phyloP scores from a whole-genome alignment of 441 rosid species.

The Metrosideros polymorpha region DNA sequence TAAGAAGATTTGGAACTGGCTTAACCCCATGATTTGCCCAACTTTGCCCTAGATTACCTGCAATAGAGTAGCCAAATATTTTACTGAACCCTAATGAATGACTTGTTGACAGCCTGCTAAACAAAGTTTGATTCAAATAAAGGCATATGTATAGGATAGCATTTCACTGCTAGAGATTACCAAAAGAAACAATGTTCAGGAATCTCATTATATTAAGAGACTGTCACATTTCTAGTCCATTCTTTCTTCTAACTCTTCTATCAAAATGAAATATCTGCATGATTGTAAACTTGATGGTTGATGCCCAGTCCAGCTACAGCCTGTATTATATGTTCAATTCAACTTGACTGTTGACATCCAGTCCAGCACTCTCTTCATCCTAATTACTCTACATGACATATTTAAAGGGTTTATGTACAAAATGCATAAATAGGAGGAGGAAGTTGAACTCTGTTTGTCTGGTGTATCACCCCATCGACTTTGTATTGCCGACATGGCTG shows the following conservation, averaged over 20 bases:
- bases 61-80: neutral
- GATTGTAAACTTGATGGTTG: neutral
- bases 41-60: conserved; percentile 11
- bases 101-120: neutral
- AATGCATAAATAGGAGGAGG: neutral
- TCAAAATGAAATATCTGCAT: neutral
- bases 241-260: neutral
- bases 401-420: neutral
- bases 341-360: neutral
- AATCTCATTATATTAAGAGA: neutral
- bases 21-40: neutral
- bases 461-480: neutral
- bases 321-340: neutral
- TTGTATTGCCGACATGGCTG: neutral
- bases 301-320: neutral
- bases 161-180: neutral
- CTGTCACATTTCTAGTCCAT: neutral
- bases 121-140: neutral
- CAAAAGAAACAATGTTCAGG: neutral
- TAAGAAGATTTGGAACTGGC: neutral
- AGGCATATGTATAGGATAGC: neutral
- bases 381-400: neutral
- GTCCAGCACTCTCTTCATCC: neutral
- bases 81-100: neutral
- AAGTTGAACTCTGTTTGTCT: neutral